phyloP scores from a whole-genome alignment of 1,284 basidiomycete species.

The Pseudozyma sp. region DNA sequence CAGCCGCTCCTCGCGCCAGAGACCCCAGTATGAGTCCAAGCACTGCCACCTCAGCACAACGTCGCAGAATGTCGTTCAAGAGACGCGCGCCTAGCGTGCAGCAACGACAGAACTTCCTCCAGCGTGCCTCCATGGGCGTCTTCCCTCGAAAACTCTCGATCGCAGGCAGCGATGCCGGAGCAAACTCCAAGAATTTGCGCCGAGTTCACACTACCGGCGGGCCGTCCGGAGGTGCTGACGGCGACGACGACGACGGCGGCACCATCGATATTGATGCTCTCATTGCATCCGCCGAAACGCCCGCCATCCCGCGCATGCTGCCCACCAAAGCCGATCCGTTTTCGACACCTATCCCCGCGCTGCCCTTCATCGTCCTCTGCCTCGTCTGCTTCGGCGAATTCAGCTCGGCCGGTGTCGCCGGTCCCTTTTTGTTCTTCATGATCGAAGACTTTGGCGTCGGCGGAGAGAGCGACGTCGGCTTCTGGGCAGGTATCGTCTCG shows the following conservation, averaged over 20 bases:
- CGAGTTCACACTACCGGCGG: conserved; percentile 38
- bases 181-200: conserved; percentile 17
- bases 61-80: conserved; percentile 50
- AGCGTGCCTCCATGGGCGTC: conserved; percentile 54
- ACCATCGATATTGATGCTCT: conserved; percentile 41
- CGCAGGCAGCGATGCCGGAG: conserved; percentile 33
- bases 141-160: conserved; percentile 38
- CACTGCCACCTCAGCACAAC: conserved; percentile 20
- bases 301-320: conserved; percentile 44
- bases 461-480: conserved; percentile 64
- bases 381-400: conserved; percentile 68
- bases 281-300: conserved; percentile 31
- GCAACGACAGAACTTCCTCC: conserved; percentile 40
- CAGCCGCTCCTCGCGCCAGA: conserved; percentile 5
- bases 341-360: conserved; percentile 61
- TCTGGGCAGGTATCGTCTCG: conserved; percentile 66
- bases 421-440: conserved; percentile 68
- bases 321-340: conserved; percentile 41
- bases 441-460: conserved; percentile 65
- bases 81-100: conserved; percentile 30
- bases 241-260: conserved; percentile 21
- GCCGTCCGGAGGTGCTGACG: conserved; percentile 6
- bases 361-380: conserved; percentile 67
- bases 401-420: conserved; percentile 79
- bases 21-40: conserved; percentile 34